phyloP scores from a whole-genome alignment of 805 yeast genomes.

The Yarrowia sp. region DNA sequence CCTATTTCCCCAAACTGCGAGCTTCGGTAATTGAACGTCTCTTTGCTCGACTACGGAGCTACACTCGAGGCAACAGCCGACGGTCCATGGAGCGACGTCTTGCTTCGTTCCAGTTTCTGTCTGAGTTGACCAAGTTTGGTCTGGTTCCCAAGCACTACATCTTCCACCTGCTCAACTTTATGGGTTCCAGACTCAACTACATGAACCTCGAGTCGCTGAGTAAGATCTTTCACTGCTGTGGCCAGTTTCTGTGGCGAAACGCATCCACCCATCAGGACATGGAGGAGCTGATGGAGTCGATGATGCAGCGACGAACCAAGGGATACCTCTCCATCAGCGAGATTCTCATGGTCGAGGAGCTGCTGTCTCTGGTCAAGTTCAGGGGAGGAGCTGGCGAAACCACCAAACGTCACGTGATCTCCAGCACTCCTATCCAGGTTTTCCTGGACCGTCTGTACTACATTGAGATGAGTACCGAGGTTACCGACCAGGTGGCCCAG shows the following conservation, averaged over 20 bases:
- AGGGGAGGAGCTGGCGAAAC: slow-evolving; percentile 52
- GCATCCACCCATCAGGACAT: slow-evolving; percentile 66
- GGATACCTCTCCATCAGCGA: slow-evolving; percentile 60
- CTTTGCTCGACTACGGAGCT: slow-evolving; percentile 17
- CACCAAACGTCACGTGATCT: slow-evolving; percentile 41
- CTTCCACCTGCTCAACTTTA: slow-evolving; percentile 72
- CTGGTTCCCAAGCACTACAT: slow-evolving; percentile 72
- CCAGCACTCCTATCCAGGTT: slow-evolving; percentile 46
- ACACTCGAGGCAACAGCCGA: slow-evolving; percentile 33
- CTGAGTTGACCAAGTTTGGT: slow-evolving; percentile 79
- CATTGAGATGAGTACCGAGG: slow-evolving; percentile 56
- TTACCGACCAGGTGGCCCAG: slow-evolving; percentile 50
- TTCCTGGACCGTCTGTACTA: slow-evolving; percentile 61
- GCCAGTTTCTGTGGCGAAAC: slow-evolving; percentile 64
- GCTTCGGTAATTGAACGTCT: slow-evolving; percentile 31
- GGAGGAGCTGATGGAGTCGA: slow-evolving; percentile 65
- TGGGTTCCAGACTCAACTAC: slow-evolving; percentile 60
- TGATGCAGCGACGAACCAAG: slow-evolving; percentile 59
- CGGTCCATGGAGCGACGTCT: slow-evolving; percentile 35
- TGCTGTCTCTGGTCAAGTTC: slow-evolving; percentile 49
- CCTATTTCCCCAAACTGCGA: slow-evolving; percentile 51
- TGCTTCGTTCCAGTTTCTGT: slow-evolving; percentile 60
- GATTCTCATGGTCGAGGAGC: slow-evolving; percentile 64
- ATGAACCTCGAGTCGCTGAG: slow-evolving; percentile 72
- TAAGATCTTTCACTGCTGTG: slow-evolving; percentile 76